A percentile compares a stretch with the other conserved stretches of the same genome.
Evolutionary conservation across 2,329 filamentous ascomycete genomes (phyloP).

Genomic region (Neonectria ditissima): DNA sequence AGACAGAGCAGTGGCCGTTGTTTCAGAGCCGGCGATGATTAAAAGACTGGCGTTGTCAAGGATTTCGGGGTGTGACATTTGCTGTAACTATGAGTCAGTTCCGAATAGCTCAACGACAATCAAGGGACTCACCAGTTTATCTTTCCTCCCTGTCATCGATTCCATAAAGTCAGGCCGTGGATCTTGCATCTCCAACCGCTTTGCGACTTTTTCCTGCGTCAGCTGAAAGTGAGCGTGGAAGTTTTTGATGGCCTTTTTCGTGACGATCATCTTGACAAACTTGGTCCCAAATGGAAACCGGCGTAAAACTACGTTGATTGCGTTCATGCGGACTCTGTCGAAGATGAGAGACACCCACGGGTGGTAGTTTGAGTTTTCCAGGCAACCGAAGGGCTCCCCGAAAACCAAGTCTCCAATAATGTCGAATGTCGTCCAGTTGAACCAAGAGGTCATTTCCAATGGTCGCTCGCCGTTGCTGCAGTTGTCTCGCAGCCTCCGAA

Average conservation of each 20-base stretch:
- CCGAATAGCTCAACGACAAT: neutral
- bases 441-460: slow-evolving; percentile 45
- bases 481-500: slow-evolving; percentile 51
- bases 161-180: neutral
- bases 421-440: slow-evolving; percentile 48
- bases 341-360: slow-evolving; percentile 42
- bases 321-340: neutral
- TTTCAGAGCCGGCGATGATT: slow-evolving; percentile 49
- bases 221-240: neutral
- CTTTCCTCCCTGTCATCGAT: neutral
- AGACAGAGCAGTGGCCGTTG: slow-evolving; percentile 47
- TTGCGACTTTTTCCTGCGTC: neutral
- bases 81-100: neutral
- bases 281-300: neutral
- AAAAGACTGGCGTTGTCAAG: slow-evolving; percentile 27
- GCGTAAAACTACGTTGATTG: neutral
- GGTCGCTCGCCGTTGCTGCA: neutral
- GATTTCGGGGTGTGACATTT: neutral
- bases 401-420: slow-evolving; percentile 47
- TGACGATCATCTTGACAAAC: neutral
- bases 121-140: slow-evolving; percentile 1
- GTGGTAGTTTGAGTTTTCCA: slow-evolving; percentile 35
- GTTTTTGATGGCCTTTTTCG: neutral
- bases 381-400: slow-evolving; percentile 43
- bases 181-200: neutral